Evolutionary conservation across 2,329 filamentous ascomycete species (phyloP).

Genomic region (Alternaria arborescens): DNA sequence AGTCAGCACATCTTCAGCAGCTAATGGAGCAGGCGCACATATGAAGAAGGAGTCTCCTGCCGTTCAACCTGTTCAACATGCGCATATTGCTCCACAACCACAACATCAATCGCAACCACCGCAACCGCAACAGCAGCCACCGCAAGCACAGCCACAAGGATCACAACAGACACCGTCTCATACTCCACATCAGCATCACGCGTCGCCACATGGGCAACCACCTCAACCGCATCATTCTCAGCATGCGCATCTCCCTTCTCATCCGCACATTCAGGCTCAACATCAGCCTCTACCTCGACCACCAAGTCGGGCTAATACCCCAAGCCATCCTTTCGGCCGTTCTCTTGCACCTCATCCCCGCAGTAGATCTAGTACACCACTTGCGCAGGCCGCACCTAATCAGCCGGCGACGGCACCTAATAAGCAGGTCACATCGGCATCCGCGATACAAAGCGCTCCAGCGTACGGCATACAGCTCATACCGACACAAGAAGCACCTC

Average conservation of each 20-base stretch:
- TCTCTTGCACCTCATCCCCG: constrained; percentile 36
- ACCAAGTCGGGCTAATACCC: constrained; percentile 37
- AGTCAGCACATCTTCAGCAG: constrained; percentile 19
- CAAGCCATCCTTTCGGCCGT: constrained; percentile 30
- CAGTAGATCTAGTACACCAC: constrained; percentile 43
- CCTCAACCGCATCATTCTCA: constrained; percentile 18
- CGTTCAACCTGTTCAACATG: constrained; percentile 27
- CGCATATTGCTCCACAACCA: constrained; percentile 31
- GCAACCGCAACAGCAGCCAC: constrained; percentile 22
- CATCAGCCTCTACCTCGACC: constrained; percentile 29
- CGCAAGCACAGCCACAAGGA: constrained; percentile 16
- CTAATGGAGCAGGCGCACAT: constrained; percentile 27
- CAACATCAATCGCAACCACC: constrained; percentile 10
- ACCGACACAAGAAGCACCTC: constrained; percentile 20
- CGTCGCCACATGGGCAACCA: constrained; percentile 11
- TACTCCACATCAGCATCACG: constrained; percentile 16
- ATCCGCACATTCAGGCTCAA: constrained; percentile 26
- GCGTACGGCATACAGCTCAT: constrained; percentile 32
- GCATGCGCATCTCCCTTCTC: constrained; percentile 24
- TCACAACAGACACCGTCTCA: constrained; percentile 16
- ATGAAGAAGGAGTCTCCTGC: constrained; percentile 33
- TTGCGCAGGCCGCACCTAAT: constrained; percentile 31
- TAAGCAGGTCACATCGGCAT: constrained; percentile 17
- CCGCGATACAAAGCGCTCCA: constrained; percentile 25
- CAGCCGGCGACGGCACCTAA: constrained; percentile 26